Conservation (phyloP, 192 early-diverging fungal species). For the Entomortierella lignicola region DNA sequence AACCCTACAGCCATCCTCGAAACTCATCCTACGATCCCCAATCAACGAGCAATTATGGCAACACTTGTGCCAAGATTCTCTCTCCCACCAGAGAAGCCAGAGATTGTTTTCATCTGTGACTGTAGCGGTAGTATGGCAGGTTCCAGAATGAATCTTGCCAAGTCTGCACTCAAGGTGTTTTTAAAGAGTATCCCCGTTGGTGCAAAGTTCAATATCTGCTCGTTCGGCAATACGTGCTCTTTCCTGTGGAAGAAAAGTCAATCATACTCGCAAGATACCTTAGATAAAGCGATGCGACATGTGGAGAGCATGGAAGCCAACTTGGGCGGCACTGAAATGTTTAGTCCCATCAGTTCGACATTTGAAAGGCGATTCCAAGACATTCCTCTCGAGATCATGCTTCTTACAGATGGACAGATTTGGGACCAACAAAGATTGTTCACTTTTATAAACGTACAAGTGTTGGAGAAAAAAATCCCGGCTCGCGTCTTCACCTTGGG, state of each 20-base stretch:
- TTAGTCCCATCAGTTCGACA: conserved; percentile 37
- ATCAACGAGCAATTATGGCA: conserved; percentile 15
- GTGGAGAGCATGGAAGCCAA: conserved; percentile 51
- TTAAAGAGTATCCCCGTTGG: conserved; percentile 61
- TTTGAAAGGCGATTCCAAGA: conserved; percentile 34
- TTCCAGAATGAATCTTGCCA: conserved; percentile 46
- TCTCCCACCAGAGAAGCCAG: conserved; percentile 23
- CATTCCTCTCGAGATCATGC: conserved; percentile 55
- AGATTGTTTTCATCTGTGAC: conserved; percentile 19
- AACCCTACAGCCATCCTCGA: conserved; percentile 24
- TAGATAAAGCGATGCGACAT: conserved; percentile 46
- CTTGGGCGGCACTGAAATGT: conserved; percentile 64
- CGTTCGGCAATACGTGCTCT: conserved; percentile 52
- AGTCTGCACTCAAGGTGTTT: conserved; percentile 56
- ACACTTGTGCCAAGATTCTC: conserved; percentile 19
- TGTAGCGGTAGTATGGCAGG: conserved; percentile 67
- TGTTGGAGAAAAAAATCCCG: conserved; percentile 7
- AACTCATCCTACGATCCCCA: conserved; percentile 30
- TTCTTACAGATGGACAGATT: conserved; percentile 62
- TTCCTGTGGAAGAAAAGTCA: conserved; percentile 54
- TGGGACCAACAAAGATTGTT: conserved; percentile 59
- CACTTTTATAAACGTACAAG: conserved; percentile 22
- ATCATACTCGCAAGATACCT: conserved; percentile 44
- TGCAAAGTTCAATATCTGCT: conserved; percentile 62
- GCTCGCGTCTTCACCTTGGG: conserved; percentile 63